These are phyloP conservation scores for Sporothrix inflata DNA, from an alignment of 2,329 filamentous ascomycete genomes.

Conservation along the genomic window DNA sequence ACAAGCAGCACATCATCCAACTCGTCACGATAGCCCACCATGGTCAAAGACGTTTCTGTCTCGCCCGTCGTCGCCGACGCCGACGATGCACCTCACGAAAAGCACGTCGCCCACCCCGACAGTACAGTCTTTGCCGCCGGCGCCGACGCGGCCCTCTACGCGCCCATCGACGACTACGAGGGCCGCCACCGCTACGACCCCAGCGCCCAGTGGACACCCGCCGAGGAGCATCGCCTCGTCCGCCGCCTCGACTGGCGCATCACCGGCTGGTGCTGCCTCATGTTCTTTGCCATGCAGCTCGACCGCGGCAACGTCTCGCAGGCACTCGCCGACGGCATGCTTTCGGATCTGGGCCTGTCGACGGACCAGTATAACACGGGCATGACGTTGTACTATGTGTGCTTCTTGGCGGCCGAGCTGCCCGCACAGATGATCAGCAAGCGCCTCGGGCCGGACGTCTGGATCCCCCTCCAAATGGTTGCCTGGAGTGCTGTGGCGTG, in stretches of 20 bases:
- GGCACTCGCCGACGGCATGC: conserved; percentile 44
- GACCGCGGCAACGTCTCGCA: conserved; percentile 45
- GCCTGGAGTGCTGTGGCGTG: conserved; percentile 41
- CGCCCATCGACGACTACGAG: conserved; percentile 60
- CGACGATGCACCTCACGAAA: neutral
- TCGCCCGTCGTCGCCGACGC: neutral
- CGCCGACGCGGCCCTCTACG: conserved; percentile 41
- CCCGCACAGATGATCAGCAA: conserved; percentile 66
- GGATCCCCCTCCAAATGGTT: conserved; percentile 43
- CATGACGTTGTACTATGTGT: conserved; percentile 57
- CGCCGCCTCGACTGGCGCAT: conserved; percentile 48
- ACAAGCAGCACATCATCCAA: neutral
- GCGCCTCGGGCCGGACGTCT: conserved; percentile 45
- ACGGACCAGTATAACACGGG: conserved; percentile 56
- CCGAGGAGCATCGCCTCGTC: conserved; percentile 60
- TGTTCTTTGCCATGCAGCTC: conserved; percentile 45
- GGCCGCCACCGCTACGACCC: conserved; percentile 63
- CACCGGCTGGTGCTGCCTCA: conserved; percentile 41
- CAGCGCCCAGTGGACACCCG: conserved; percentile 56
- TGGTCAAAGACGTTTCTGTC: neutral
- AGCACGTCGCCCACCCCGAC: conserved; percentile 22
- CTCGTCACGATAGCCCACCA: neutral
- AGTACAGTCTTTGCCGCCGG: conserved; percentile 31
- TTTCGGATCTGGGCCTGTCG: conserved; percentile 39
- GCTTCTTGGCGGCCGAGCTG: conserved; percentile 60